Conservation (phyloP, 805 yeast species). For the Candida saitoana region DNA sequence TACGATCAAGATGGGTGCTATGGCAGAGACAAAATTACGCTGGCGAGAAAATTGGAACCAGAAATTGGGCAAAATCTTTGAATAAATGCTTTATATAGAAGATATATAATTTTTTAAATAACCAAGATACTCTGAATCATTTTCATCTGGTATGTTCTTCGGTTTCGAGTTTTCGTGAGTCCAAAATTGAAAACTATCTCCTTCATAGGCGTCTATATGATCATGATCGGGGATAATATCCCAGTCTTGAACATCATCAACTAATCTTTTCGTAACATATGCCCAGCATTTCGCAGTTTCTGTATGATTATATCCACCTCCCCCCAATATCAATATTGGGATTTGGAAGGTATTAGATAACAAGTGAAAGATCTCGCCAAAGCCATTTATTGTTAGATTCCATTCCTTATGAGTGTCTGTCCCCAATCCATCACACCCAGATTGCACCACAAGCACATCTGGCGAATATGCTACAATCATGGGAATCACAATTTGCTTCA, state of each 20-base stretch:
- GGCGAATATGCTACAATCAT: slow-evolving; percentile 38
- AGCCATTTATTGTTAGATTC: slow-evolving; percentile 59
- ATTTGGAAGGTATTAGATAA: slow-evolving; percentile 16
- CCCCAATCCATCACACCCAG: slow-evolving; percentile 74
- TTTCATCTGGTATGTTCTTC: slow-evolving; percentile 28
- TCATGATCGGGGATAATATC: slow-evolving; percentile 52
- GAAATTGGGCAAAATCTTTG: slow-evolving; percentile 35
- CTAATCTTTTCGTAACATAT: slow-evolving; percentile 28
- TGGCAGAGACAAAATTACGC: slow-evolving; percentile 57
- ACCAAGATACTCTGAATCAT: slow-evolving; percentile 25
- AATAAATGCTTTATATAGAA: slow-evolving; percentile 7
- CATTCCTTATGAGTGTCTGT: slow-evolving; percentile 63
- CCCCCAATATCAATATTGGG: slow-evolving; percentile 58
- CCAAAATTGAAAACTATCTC: slow-evolving; percentile 51
- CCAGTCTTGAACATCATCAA: slow-evolving; percentile 26
- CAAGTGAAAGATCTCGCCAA: slow-evolving; percentile 32
- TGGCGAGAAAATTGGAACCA: slow-evolving; percentile 77
- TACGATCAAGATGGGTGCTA: slow-evolving; percentile 62
- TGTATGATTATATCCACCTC: slow-evolving; percentile 69
- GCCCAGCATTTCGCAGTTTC: slow-evolving; percentile 64
- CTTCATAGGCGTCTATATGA: slow-evolving; percentile 37
- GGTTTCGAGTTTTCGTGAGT: slow-evolving; percentile 22
- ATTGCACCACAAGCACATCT: slow-evolving; percentile 55
- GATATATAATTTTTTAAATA: slow-evolving; percentile 12
- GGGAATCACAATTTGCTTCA: slow-evolving; percentile 42